Conservation (phyloP, 139 green algal species). For the Tetraselmis chui region DNA sequence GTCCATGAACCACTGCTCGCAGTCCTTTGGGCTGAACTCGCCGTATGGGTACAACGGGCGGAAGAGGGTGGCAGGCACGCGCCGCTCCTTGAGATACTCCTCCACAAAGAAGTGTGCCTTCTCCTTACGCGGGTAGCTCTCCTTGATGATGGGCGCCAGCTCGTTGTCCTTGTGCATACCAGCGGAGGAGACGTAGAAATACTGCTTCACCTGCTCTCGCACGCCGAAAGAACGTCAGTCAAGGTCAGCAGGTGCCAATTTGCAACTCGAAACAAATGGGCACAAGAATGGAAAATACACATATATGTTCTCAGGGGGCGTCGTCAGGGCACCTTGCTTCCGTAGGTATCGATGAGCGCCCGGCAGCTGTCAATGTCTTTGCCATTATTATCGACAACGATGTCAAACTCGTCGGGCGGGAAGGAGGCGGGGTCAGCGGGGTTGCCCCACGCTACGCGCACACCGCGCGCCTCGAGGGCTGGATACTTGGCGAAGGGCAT, state of each 20-base stretch:
- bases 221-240: no score
- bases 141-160: conserved; percentile 74
- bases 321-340: not conserved
- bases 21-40: conserved; percentile 84
- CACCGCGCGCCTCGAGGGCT: conserved; percentile 31
- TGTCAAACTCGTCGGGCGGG: conserved; percentile 56
- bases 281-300: no score
- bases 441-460: conserved; percentile 63
- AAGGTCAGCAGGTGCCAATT: no score
- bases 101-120: conserved; percentile 72
- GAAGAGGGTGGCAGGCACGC: conserved; percentile 83
- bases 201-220: conserved; percentile 77
- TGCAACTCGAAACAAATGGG: no score
- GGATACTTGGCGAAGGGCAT: conserved; percentile 73
- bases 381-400: conserved; percentile 94
- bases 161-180: conserved; percentile 78
- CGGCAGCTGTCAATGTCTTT: conserved; percentile 84
- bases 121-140: conserved; percentile 60
- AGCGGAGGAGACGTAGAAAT: conserved; percentile 79
- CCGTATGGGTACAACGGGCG: conserved; percentile 92
- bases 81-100: conserved; percentile 60
- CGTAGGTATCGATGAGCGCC: conserved; percentile 82
- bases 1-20: conserved; percentile 89
- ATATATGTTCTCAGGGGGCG: no score
- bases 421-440: conserved; percentile 57